Evolutionary conservation across 495 filamentous ascomycete species (phyloP).

Genomic region (Pyrenopolyporus hunteri): DNA sequence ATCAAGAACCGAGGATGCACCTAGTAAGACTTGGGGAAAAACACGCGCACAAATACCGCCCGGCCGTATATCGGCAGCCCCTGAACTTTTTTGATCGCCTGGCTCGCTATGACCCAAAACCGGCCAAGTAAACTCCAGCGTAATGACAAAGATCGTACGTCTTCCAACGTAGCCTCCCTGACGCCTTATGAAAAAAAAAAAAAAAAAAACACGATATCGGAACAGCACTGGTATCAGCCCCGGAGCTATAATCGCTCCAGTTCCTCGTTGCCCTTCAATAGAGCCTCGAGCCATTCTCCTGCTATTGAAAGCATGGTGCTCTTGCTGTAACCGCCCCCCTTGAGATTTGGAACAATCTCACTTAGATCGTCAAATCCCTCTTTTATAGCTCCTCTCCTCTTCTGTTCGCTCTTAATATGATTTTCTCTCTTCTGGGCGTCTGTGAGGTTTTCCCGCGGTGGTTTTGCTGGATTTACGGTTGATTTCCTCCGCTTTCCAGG

Average conservation of each 20-base stretch:
- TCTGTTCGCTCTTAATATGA: constrained; percentile 89
- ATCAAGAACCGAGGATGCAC: constrained; percentile 34
- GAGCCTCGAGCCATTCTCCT: constrained; percentile 73
- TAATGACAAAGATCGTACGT: constrained; percentile 21
- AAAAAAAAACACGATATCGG: constrained; percentile 7
- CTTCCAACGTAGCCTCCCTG: neutral
- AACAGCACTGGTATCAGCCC: constrained; percentile 47
- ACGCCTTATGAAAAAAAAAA: neutral
- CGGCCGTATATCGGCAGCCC: neutral
- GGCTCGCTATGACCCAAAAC: constrained; percentile 25
- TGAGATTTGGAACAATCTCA: constrained; percentile 72
- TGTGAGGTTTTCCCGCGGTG: constrained; percentile 74
- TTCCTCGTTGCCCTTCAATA: constrained; percentile 70
- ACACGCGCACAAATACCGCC: constrained; percentile 22
- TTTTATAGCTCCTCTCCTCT: constrained; percentile 78
- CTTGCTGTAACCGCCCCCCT: constrained; percentile 75
- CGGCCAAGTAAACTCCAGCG: constrained; percentile 33
- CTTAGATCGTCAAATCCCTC: constrained; percentile 76
- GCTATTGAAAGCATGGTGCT: constrained; percentile 74
- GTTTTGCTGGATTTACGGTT: constrained; percentile 47
- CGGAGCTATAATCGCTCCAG: constrained; percentile 44
- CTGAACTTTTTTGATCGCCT: constrained; percentile 24
- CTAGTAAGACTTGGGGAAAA: neutral
- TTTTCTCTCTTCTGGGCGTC: constrained; percentile 86
- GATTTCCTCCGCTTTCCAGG: constrained; percentile 40